Evolutionary conservation across 2,329 filamentous ascomycete species (phyloP).

Genomic region (Aspergillus luchuensis): DNA sequence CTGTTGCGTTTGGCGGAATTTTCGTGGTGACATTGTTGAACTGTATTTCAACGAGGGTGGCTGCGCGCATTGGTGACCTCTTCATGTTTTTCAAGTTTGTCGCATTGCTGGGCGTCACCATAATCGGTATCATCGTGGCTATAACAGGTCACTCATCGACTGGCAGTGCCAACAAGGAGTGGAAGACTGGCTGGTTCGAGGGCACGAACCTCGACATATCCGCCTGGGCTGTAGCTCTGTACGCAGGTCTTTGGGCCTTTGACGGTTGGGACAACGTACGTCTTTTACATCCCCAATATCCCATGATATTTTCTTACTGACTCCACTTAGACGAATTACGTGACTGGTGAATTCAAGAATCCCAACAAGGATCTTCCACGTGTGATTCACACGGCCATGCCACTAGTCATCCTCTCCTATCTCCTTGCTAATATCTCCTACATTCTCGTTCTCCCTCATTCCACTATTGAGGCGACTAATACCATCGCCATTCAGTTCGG

Average conservation of each 20-base stretch:
- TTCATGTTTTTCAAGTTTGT: slow-evolving; percentile 98
- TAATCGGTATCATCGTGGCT: slow-evolving; percentile 87
- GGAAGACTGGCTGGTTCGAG: slow-evolving; percentile 91
- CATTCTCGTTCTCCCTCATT: slow-evolving; percentile 85
- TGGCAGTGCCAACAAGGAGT: slow-evolving; percentile 75
- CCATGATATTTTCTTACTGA: background rate
- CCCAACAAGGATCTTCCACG: slow-evolving; percentile 85
- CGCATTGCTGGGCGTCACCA: slow-evolving; percentile 79
- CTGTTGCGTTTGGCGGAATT: slow-evolving; percentile 76
- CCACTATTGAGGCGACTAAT: slow-evolving; percentile 80
- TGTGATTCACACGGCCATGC: slow-evolving; percentile 95
- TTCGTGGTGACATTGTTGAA: slow-evolving; percentile 79
- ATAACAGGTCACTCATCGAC: slow-evolving; percentile 78
- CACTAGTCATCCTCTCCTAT: slow-evolving; percentile 87
- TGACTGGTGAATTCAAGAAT: slow-evolving; percentile 94
- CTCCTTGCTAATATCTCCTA: slow-evolving; percentile 90
- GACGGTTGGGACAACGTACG: slow-evolving; percentile 98
- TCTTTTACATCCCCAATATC: slow-evolving; percentile 18
- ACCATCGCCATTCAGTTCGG: slow-evolving; percentile 97
- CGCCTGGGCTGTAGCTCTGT: slow-evolving; percentile 89
- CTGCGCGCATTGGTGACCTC: slow-evolving; percentile 81
- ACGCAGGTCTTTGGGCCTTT: slow-evolving; percentile 95
- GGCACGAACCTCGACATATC: slow-evolving; percentile 78
- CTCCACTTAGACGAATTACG: slow-evolving; percentile 78
- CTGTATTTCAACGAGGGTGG: slow-evolving; percentile 85